Evolutionary conservation across 768 basidiomycete species (phyloP), one percentile per base, ranked within the genome.

Genomic region (Termitomyces sp.): DNA sequence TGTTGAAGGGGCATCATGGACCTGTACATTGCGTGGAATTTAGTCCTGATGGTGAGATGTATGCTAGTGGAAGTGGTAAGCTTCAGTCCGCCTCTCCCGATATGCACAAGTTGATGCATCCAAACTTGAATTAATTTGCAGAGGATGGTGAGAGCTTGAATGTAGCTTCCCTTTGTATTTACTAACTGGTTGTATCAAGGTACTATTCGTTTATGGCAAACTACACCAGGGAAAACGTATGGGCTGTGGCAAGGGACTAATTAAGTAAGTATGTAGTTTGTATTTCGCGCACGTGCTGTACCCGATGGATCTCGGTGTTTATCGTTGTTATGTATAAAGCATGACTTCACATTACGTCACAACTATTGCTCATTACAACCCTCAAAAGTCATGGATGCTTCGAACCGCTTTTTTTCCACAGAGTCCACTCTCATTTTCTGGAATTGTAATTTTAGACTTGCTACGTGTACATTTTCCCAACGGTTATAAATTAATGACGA

Each of bases 131-230:
- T 59, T 47, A 50, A 26, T 44, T 63, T 56, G 46, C 68, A 90
- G 87, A 92, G 87, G 89, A 90, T 68, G 88, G 90, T 87, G 33
- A 55, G 65, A 50, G 20, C 51, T 26, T 38, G 50, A 9, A 48
- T 26, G 5, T 13, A 48, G 55, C 44, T 36, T 30, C n/a, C 8
- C 3, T 24, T 36, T 11, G 22, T 24, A 11, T 41, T 40, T 4
- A 22, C n/a, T 54, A 20, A 50, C 52, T 38, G 54, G 30, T 22
- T 60, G 41, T 54, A 26, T 10, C 22, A 67, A 91, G 92, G 94
- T 45, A 98, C 96, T 5, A 96, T 98, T 66, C 86, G 96, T 46
- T 76, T 98, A 55, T 98, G 95, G 95, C 96, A 97, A 74, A 96
- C 92, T n/a, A 92, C 85, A 9, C 94, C 94, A 10, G 90, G 91